These are phyloP conservation scores for Crucihimalaya himalaica DNA, from an alignment of 345 rosid species.

Conservation along the genomic window DNA sequence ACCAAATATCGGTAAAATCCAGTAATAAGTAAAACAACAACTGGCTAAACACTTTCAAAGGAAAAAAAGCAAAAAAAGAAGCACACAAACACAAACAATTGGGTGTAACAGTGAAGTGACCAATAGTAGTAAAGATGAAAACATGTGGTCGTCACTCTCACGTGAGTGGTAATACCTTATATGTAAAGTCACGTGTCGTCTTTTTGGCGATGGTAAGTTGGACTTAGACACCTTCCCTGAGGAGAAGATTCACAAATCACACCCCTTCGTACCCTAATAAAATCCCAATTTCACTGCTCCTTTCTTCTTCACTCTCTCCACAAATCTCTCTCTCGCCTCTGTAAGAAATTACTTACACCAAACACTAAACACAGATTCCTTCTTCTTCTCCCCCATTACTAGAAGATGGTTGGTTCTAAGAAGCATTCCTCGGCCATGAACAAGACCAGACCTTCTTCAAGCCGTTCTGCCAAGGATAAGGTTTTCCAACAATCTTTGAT, in stretches of 20 bases:
- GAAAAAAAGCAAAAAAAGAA: not conserved
- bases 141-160: constrained; percentile 10
- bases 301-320: not conserved
- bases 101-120: not conserved
- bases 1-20: not conserved
- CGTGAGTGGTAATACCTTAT: not conserved
- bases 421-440: not conserved
- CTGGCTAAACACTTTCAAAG: not conserved
- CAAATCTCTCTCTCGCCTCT: not conserved
- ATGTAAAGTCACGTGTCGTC: constrained; percentile 11
- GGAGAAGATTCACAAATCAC: not conserved
- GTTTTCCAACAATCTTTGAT: not conserved
- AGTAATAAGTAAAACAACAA: not conserved
- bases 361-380: not conserved
- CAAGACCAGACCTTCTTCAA: not conserved
- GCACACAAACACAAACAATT: not conserved
- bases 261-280: constrained; percentile 10
- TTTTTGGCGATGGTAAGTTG: not conserved
- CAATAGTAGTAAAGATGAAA: not conserved
- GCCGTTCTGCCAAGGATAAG: not conserved
- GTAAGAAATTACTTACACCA: not conserved
- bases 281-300: not conserved
- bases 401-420: constrained; percentile 8
- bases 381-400: not conserved
- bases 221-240: too few relatives aligned